Percentiles rank a stretch among this genome's conserved stretches.
Evolutionary conservation across 441 rosid species (phyloP).

Genomic region (Pelargonium citronellum): DNA sequence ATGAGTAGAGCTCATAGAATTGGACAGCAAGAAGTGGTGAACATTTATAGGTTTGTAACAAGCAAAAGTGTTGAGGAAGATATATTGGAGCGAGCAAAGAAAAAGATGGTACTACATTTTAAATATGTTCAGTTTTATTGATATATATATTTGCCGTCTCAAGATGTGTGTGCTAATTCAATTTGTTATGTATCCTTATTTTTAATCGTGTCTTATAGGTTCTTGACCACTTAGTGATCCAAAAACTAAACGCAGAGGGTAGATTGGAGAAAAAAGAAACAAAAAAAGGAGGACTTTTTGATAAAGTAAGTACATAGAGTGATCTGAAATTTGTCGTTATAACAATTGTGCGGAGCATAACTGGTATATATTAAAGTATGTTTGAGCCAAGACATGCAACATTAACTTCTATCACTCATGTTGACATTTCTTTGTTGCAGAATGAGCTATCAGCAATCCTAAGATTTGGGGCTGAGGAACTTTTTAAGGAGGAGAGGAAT

Average conservation of each 20-base stretch:
- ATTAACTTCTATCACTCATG: background rate
- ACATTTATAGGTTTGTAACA: constrained; percentile 97
- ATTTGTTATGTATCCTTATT: constrained; percentile 19
- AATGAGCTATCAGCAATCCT: constrained; percentile 97
- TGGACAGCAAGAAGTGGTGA: constrained; percentile 98
- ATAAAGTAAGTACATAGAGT: constrained; percentile 55
- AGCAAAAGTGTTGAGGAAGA: constrained; percentile 99
- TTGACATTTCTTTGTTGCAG: constrained; percentile 37
- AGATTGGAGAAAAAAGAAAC: constrained; percentile 98
- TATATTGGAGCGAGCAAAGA: constrained; percentile 96
- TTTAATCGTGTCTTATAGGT: constrained; percentile 47
- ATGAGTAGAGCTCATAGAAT: constrained; percentile 99
- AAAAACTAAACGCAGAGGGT: constrained; percentile 99
- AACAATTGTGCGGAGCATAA: constrained; percentile 13
- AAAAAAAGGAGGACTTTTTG: constrained; percentile 82
- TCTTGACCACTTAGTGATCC: constrained; percentile 98
- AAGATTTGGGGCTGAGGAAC: constrained; percentile 99
- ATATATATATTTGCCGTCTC: background rate
- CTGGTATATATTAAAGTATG: background rate
- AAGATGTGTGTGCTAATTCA: background rate
- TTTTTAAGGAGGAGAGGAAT: constrained; percentile 89
- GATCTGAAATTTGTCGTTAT: constrained; percentile 3
- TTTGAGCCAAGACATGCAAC: background rate
- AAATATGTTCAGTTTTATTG: constrained; percentile 11
- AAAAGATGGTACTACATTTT: constrained; percentile 67